Percentiles rank a stretch among this genome's conserved stretches.
These are phyloP conservation scores for Trypanosoma melophagium DNA, from an alignment of 208 protist genomes.

Conservation along the genomic window DNA sequence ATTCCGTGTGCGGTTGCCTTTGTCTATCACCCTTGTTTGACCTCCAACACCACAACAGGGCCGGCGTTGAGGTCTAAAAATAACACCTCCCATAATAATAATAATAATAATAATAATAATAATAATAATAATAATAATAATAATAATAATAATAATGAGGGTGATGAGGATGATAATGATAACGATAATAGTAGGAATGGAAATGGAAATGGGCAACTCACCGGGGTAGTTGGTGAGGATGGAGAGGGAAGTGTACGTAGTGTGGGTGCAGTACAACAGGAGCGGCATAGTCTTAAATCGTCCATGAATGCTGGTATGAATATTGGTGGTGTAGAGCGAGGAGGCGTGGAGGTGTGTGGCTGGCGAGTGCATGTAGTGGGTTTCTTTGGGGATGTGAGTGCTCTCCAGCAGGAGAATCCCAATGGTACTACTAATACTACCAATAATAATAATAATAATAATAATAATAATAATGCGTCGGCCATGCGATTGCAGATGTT, in stretches of 20 bases:
- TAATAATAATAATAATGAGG: too few relatives aligned
- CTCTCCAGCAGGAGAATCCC: neutral
- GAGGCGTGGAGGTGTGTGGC: constrained; percentile 9
- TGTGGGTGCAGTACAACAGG: neutral
- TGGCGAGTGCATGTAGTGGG: constrained; percentile 16
- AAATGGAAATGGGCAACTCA: too few relatives aligned
- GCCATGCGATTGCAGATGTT: constrained; percentile 16
- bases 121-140: too few relatives aligned
- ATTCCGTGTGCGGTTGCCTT: constrained; percentile 27
- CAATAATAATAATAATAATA: neutral
- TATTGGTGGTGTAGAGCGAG: neutral
- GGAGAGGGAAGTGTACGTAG: too few relatives aligned
- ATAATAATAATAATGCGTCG: too few relatives aligned
- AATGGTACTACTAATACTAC: neutral
- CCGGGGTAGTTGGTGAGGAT: too few relatives aligned
- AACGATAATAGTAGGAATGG: too few relatives aligned
- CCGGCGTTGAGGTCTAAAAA: neutral
- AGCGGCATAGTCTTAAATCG: neutral
- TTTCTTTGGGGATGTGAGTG: constrained; percentile 22
- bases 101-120: too few relatives aligned
- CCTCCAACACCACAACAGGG: neutral
- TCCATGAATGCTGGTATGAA: neutral
- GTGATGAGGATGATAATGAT: too few relatives aligned
- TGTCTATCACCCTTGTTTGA: constrained; percentile 7
- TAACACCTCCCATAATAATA: too few relatives aligned